Conservation (phyloP, 345 rosid species). For the Eucalyptus grandis region DNA sequence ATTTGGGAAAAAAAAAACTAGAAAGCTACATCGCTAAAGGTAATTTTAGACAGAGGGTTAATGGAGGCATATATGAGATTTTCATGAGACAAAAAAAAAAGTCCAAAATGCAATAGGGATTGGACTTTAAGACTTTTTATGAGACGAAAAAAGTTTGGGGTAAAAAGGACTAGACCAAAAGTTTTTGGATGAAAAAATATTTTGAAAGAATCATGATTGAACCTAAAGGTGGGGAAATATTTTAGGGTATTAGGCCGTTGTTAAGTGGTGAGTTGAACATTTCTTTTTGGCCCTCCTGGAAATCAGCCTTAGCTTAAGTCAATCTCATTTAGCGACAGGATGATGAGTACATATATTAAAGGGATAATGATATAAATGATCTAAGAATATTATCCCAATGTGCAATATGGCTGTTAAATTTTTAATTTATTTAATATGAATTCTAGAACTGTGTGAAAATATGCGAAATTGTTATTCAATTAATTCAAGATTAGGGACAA, state of each 20-base stretch:
- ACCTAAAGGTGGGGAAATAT: background rate
- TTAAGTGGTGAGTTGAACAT: background rate
- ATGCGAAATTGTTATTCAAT: no score
- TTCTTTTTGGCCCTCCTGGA: background rate
- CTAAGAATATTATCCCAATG: no score
- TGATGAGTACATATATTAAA: background rate
- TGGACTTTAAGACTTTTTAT: no score
- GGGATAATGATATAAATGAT: no score
- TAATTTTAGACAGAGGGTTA: background rate
- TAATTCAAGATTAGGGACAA: no score
- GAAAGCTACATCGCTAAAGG: fast-evolving
- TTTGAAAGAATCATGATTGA: background rate
- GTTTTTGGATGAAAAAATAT: background rate
- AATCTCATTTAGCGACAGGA: background rate
- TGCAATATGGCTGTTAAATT: no score
- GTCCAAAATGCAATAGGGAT: no score
- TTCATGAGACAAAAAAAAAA: background rate
- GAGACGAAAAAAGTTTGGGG: background rate
- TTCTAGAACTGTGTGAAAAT: no score
- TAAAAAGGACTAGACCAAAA: background rate
- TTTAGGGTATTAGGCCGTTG: background rate
- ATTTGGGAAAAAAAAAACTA: background rate
- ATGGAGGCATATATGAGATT: no score
- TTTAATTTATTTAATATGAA: no score
- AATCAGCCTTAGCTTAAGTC: background rate